phyloP scores from a whole-genome alignment of 495 filamentous ascomycete species.

The Glonium stellatum region DNA sequence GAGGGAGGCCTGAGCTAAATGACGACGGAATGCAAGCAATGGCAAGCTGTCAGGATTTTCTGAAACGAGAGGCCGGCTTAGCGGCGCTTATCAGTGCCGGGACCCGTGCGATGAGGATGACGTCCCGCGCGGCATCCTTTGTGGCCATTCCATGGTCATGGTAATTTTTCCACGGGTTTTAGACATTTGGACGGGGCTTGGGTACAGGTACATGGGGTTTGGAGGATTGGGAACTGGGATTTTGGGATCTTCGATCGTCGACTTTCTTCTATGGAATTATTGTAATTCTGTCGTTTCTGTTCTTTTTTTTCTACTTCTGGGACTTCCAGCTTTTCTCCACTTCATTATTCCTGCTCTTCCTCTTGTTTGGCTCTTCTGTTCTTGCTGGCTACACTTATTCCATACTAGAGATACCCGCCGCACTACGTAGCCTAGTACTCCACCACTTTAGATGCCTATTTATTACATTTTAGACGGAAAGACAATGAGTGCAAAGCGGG shows the following conservation, averaged over 20 bases:
- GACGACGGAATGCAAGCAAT: not conserved
- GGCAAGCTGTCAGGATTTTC: not conserved
- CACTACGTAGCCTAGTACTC: not conserved
- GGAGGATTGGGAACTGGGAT: not conserved
- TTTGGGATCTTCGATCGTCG: conserved; percentile 1
- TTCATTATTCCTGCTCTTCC: not conserved
- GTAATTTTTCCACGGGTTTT: not conserved
- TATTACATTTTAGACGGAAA: not conserved
- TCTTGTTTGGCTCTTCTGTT: not conserved
- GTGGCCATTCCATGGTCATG: not conserved
- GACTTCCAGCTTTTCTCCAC: not conserved
- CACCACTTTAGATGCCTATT: not conserved
- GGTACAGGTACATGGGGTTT: conserved; percentile 8
- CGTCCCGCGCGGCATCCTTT: not conserved
- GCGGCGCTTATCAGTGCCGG: not conserved
- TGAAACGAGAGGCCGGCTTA: not conserved
- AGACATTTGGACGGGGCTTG: not conserved
- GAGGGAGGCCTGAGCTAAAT: not conserved
- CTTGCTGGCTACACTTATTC: too few relatives aligned
- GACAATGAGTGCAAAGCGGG: too few relatives aligned
- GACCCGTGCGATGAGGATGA: not conserved
- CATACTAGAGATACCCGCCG: conserved; percentile 13
- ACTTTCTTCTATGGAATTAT: not conserved
- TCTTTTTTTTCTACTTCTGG: not conserved
- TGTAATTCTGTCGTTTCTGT: not conserved